phyloP scores from a whole-genome alignment of 768 basidiomycete genomes.

The Lactarius akahatsu region DNA sequence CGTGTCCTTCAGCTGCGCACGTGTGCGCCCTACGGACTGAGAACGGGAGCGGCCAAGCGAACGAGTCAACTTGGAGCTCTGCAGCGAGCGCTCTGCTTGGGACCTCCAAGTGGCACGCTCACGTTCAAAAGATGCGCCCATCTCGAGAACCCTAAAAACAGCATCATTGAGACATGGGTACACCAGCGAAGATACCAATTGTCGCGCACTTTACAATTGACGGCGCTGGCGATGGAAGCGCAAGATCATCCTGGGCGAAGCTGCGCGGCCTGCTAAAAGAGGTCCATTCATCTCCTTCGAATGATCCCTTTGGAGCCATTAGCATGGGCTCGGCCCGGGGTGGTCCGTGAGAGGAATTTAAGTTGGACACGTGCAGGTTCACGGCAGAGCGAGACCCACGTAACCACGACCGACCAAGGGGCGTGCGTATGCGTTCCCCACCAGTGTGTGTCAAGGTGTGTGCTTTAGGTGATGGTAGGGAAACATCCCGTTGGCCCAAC shows the following conservation, averaged over 20 bases:
- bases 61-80: slow-evolving; percentile 57
- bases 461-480: slow-evolving; percentile 9
- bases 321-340: slow-evolving; percentile 25
- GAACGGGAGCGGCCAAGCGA: slow-evolving; percentile 62
- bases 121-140: slow-evolving; percentile 56
- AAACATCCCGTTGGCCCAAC: slow-evolving; percentile 7
- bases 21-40: slow-evolving; percentile 49
- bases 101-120: slow-evolving; percentile 67
- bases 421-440: background rate
- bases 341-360: slow-evolving; percentile 19
- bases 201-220: slow-evolving; percentile 49
- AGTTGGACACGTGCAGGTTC: slow-evolving; percentile 8
- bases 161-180: background rate
- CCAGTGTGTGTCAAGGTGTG: background rate
- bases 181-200: background rate
- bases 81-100: slow-evolving; percentile 61
- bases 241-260: slow-evolving; percentile 59
- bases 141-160: slow-evolving; percentile 58
- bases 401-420: background rate
- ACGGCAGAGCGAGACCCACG: slow-evolving; percentile 13
- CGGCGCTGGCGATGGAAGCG: slow-evolving; percentile 56
- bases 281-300: slow-evolving; percentile 4
- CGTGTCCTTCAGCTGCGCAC: slow-evolving; percentile 33
- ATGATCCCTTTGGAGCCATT: slow-evolving; percentile 1
- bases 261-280: slow-evolving; percentile 48